Evolutionary conservation across 2,329 filamentous ascomycete species (phyloP), one percentile per base, ranked within the genome.

Genomic region (Fusarium sp.): DNA sequence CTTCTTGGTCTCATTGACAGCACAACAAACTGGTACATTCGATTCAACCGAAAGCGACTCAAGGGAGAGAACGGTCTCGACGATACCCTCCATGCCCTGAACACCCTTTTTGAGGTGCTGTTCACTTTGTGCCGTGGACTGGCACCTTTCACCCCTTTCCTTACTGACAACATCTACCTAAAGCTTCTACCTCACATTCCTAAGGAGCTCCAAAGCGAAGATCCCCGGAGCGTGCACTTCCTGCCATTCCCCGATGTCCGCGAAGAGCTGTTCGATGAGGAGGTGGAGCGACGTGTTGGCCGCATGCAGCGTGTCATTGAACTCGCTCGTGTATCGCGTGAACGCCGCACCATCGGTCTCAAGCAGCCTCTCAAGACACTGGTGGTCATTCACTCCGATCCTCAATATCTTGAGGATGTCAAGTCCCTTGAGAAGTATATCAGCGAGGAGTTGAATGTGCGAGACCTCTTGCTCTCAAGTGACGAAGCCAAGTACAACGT

Each of bases 1-100:
- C 85, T 98, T 68, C 88, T 97, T 24, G 89, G 89, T 66, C 89
- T 97, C 78, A 97, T 98, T 74, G 96, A 98, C 79, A 95, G 97
- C 83, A 95, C 94, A 8, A 98, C 95, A n/a, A 98, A 98, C 84
- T 98, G 95, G 95, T 98, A 98, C 84, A 98, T 98, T 81, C 90
- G 95, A 70, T 97, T 98, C 86, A 98, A 98, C 86, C 90, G 95
- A 62, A 93, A 93, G 82, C 91, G 95, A 62, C 87, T 98, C 75
- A 98, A 98, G 90, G 95, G 95, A 48, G 95, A 97, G 80, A 91
- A 94, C 74, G 94, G 95, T 24, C 83, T 94, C 30, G 89, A 95
- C 20, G 96, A 98, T 81, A 98, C 96, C 17, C 86, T 92, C 57
- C 94, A 97, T 79, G 96, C 96, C 1, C 87, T 99, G 62, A 98